Evolutionary conservation across 2,329 filamentous ascomycete genomes (phyloP), one percentile per base, ranked within the genome.

Genomic region (Sporothrix phasma): DNA sequence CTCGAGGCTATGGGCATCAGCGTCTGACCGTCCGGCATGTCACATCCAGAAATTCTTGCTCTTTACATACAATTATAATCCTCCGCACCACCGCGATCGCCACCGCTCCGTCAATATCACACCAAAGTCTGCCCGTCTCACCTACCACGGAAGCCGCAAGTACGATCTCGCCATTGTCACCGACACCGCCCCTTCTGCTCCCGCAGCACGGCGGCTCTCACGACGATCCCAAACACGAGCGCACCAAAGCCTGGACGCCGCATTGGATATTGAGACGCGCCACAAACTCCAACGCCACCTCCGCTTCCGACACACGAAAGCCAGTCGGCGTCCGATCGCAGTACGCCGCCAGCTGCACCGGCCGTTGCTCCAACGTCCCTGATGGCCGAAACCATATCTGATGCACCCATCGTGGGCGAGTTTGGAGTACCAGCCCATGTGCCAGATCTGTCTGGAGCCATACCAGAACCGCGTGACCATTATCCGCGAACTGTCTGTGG

Each of bases 401-500:
- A 66, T 6, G 46, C 62, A 22, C 61, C 67, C 5, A 37, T 66
- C 3, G 11, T 69, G 67, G 39, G 68, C 17, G 61, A 65, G n/a
- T 11, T 60, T 69, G 19, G 81, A 89, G 69, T 85, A 86, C 22
- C 94, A 97, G 72, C 86, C 90, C 0, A 87, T 83, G 2, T 97
- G 94, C 72, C 85, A 90, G n/a, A 96, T 97, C 62, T 99, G 94
- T 72, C 81, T 96, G 0, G 89, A 91, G 63, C 85, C 90, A 65
- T 97, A 90, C 71, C 81, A 88, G 31, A 82, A 85, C 17, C 82
- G 84, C 43, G 76, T 80, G 19, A 88, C 89, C 0, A 83, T 86
- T 22, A 92, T 97, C 63, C 88, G 92, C 63, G 89, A 97, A 74
- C 79, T 97, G 2, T 86, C 0, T 99, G 94, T 70, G 86, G 88